These are phyloP conservation scores for Solanum dulcamara DNA, from an alignment of 257 asterid species.

Conservation along the genomic window DNA sequence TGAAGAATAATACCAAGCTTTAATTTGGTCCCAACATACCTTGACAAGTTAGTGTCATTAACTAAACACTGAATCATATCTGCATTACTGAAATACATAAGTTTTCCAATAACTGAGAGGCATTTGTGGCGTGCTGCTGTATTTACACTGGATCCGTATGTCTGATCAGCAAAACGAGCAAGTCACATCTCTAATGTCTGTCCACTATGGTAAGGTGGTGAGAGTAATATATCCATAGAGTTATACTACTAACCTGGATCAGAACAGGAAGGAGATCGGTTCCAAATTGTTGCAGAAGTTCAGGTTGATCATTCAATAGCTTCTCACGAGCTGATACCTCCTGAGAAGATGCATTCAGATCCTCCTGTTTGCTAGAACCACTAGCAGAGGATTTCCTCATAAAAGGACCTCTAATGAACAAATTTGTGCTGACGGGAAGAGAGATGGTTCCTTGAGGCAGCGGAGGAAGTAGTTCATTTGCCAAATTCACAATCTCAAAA, in stretches of 20 bases:
- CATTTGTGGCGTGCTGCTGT: conserved; percentile 96
- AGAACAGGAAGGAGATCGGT: conserved; percentile 90
- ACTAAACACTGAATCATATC: conserved; percentile 74
- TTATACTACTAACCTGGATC: conserved; percentile 52
- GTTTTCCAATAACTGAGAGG: conserved; percentile 88
- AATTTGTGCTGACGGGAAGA: conserved; percentile 59
- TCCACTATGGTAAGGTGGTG: neutral
- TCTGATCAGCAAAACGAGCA: conserved; percentile 31
- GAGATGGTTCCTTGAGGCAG: conserved; percentile 90
- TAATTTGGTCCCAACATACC: conserved; percentile 28
- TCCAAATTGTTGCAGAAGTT: conserved; percentile 88
- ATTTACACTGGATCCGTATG: conserved; percentile 94
- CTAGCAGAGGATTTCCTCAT: conserved; percentile 45
- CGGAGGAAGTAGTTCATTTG: conserved; percentile 94
- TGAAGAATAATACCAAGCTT: neutral
- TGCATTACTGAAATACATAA: conserved; percentile 86
- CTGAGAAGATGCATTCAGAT: conserved; percentile 35
- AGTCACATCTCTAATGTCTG: neutral
- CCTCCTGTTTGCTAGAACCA: conserved; percentile 67
- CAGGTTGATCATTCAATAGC: conserved; percentile 84
- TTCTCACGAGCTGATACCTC: conserved; percentile 70
- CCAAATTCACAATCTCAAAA: conserved; percentile 94
- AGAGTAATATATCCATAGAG: neutral
- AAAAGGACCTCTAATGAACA: conserved; percentile 47
- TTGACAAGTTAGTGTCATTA: conserved; percentile 67